Evolutionary conservation across 1,284 basidiomycete species (phyloP).

Genomic region (Pseudozyma pruni): DNA sequence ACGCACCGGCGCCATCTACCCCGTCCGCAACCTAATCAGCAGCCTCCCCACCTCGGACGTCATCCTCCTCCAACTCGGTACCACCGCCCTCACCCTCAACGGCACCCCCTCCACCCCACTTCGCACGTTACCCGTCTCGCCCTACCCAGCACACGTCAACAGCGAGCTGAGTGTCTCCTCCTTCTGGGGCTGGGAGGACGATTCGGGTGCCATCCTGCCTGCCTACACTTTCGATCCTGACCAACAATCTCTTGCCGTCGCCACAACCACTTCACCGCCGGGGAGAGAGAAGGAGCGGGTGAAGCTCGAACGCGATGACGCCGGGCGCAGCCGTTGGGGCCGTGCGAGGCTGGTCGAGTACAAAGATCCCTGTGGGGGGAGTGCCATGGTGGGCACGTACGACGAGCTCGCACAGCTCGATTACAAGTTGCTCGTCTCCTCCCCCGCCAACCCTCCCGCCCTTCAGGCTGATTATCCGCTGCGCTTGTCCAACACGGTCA

Average conservation of each 20-base stretch:
- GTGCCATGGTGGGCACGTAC: constrained; percentile 73
- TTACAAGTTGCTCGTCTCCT: constrained; percentile 54
- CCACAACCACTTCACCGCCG: constrained; percentile 14
- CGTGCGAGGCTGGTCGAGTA: constrained; percentile 61
- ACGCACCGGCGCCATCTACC: constrained; percentile 69
- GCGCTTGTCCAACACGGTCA: constrained; percentile 28
- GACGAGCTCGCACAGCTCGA: constrained; percentile 75
- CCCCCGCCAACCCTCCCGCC: constrained; percentile 50
- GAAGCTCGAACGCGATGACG: constrained; percentile 49
- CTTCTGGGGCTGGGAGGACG: constrained; percentile 70
- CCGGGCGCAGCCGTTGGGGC: constrained; percentile 59
- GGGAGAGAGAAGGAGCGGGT: constrained; percentile 47
- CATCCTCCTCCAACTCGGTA: constrained; percentile 65
- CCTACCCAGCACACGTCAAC: constrained; percentile 74
- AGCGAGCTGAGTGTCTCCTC: constrained; percentile 74
- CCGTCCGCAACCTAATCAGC: constrained; percentile 72
- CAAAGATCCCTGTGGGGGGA: constrained; percentile 57
- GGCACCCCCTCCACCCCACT: constrained; percentile 29
- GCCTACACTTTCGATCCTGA: constrained; percentile 34
- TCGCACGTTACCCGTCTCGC: constrained; percentile 75
- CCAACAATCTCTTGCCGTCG: constrained; percentile 11
- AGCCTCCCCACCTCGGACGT: constrained; percentile 76
- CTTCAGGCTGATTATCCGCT: constrained; percentile 38
- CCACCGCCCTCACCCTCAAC: constrained; percentile 42
- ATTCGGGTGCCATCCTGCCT: constrained; percentile 51